These are phyloP conservation scores for Fusarium sp. DNA, from an alignment of 2,329 filamentous ascomycete genomes.

Conservation along the genomic window DNA sequence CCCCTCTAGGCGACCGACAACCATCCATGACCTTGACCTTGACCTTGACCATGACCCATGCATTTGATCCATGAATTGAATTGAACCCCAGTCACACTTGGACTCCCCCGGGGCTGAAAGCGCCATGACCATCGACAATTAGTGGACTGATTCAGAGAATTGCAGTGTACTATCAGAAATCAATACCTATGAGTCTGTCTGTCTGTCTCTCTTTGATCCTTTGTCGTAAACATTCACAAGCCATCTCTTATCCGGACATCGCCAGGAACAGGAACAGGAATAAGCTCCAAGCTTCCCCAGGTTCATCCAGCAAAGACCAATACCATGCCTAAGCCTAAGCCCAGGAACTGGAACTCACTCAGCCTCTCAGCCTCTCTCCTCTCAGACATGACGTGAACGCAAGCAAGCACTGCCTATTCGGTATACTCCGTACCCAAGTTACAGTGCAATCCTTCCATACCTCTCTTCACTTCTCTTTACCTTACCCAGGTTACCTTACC, in stretches of 20 bases:
- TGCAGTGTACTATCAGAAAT: neutral
- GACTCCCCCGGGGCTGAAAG: conserved; percentile 31
- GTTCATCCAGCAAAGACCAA: neutral
- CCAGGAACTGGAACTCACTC: conserved; percentile 32
- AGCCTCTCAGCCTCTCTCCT: conserved; percentile 28
- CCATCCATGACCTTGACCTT: neutral
- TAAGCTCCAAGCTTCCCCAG: neutral
- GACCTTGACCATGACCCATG: neutral
- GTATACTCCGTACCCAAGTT: conserved; percentile 18
- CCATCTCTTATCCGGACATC: conserved; percentile 10
- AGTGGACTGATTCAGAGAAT: conserved; percentile 9
- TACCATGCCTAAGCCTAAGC: neutral
- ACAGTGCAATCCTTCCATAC: neutral
- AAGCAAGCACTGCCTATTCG: conserved; percentile 18
- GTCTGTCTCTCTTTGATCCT: neutral
- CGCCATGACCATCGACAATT: conserved; percentile 35
- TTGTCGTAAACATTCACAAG: neutral
- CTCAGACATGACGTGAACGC: conserved; percentile 52
- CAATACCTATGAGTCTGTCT: no score
- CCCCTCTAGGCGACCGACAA: neutral
- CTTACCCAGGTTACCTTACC: conserved; percentile 15
- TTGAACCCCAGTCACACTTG: conserved; percentile 21
- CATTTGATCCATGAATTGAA: neutral
- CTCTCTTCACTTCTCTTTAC: conserved; percentile 3
- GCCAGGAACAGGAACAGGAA: conserved; percentile 26